Evolutionary conservation across 805 yeast species (phyloP).

Genomic region (Lipomyces chichibuensis): DNA sequence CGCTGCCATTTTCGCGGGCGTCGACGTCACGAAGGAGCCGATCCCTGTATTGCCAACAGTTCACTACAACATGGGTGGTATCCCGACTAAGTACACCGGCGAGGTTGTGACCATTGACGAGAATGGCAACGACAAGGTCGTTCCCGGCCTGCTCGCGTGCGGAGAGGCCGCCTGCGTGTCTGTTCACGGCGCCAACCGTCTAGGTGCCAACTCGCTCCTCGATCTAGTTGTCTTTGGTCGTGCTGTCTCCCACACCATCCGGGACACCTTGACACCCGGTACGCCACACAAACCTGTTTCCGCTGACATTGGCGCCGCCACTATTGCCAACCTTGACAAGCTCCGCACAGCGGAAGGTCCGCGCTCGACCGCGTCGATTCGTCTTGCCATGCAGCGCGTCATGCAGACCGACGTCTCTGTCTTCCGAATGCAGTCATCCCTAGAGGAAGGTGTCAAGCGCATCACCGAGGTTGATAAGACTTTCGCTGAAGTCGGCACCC

Average conservation of each 20-base stretch:
- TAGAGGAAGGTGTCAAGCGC: conserved; percentile 86
- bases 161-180: conserved; percentile 99
- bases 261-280: conserved; percentile 84
- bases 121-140: conserved; percentile 84
- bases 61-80: conserved; percentile 99
- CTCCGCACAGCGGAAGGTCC: conserved; percentile 85
- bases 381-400: conserved; percentile 89
- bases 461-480: conserved; percentile 75
- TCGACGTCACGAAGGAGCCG: conserved; percentile 98
- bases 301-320: conserved; percentile 83
- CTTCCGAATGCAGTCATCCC: conserved; percentile 88
- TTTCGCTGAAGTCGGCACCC: conserved; percentile 75
- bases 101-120: conserved; percentile 84
- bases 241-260: conserved; percentile 92
- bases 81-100: conserved; percentile 97
- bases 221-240: conserved; percentile 98
- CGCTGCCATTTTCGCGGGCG: conserved; percentile 98
- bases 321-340: conserved; percentile 86
- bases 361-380: conserved; percentile 80
- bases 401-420: conserved; percentile 98
- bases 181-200: conserved; percentile 98
- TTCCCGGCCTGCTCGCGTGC: conserved; percentile 93
- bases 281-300: conserved; percentile 81
- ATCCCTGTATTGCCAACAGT: conserved; percentile 98
- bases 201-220: conserved; percentile 96